Conservation (phyloP, 345 rosid genomes). For the Noccaea caerulescens region DNA sequence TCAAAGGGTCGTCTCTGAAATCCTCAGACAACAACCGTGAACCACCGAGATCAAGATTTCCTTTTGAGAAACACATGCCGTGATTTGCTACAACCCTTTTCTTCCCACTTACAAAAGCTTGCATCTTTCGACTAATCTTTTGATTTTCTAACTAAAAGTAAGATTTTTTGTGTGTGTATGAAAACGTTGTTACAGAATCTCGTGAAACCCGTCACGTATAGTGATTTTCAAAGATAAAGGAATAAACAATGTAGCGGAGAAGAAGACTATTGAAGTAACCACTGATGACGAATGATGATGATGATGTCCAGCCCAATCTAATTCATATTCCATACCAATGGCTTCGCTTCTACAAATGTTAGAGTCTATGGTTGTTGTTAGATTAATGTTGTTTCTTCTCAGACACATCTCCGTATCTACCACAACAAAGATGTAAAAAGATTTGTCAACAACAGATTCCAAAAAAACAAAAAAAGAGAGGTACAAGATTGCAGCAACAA, state of each 20-base stretch:
- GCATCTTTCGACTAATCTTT: slow-evolving; percentile 49
- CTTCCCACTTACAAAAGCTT: slow-evolving; percentile 54
- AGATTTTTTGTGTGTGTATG: slow-evolving; percentile 26
- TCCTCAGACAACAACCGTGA: slow-evolving; percentile 43
- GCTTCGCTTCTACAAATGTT: slow-evolving; percentile 40
- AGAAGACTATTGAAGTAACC: slow-evolving; percentile 58
- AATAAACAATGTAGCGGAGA: slow-evolving; percentile 70
- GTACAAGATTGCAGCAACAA: not conserved
- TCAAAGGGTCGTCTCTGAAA: slow-evolving; percentile 51
- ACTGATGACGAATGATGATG: slow-evolving; percentile 54
- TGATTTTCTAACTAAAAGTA: slow-evolving; percentile 41
- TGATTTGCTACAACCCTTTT: slow-evolving; percentile 42
- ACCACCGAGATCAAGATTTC: slow-evolving; percentile 43
- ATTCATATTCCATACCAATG: slow-evolving; percentile 83
- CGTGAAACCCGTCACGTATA: slow-evolving; percentile 82
- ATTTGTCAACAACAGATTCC: not conserved
- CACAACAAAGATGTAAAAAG: slow-evolving; percentile 9
- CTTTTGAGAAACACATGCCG: slow-evolving; percentile 51
- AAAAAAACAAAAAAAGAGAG: not conserved
- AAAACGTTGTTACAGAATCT: slow-evolving; percentile 54
- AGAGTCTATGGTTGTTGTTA: slow-evolving; percentile 31
- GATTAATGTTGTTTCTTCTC: slow-evolving; percentile 46
- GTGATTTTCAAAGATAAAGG: slow-evolving; percentile 83
- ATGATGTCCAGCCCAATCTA: slow-evolving; percentile 57
- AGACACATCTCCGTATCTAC: slow-evolving; percentile 65